A percentile compares a stretch with the other conserved stretches of the same genome.
Evolutionary conservation across 1,284 basidiomycete species (phyloP).

Genomic region (Melampsora larici-populina): DNA sequence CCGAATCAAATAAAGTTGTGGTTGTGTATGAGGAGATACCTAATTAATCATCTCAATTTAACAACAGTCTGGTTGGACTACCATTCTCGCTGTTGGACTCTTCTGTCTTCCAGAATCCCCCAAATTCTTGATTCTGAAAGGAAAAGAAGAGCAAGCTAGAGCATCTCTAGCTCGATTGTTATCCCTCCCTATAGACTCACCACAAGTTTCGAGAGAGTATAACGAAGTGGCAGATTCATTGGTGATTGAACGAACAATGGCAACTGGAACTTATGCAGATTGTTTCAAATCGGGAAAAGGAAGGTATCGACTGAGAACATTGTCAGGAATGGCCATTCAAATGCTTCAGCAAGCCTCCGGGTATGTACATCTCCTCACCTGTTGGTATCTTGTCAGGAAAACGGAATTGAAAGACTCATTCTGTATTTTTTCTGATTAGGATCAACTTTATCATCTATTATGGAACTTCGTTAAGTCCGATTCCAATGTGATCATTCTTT

Average conservation of each 20-base stretch:
- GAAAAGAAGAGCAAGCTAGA: neutral
- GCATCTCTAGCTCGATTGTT: neutral
- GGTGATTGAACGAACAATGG: slow-evolving; percentile 1
- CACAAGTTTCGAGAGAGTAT: neutral
- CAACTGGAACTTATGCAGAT: neutral
- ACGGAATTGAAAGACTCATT: neutral
- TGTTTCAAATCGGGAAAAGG: neutral
- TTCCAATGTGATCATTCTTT: neutral
- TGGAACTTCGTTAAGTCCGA: slow-evolving; percentile 25
- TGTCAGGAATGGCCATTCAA: slow-evolving; percentile 2
- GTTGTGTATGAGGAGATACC: neutral
- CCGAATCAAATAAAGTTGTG: neutral
- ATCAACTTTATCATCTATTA: slow-evolving; percentile 42
- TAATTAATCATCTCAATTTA: neutral
- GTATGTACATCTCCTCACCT: neutral
- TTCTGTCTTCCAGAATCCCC: slow-evolving; percentile 2
- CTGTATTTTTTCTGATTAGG: neutral
- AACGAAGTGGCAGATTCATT: neutral
- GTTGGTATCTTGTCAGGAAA: neutral
- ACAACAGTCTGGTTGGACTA: neutral
- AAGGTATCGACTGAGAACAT: neutral
- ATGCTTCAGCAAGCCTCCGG: neutral
- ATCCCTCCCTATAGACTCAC: neutral
- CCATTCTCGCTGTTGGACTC: neutral
- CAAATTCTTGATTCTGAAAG: neutral